Base-by-base conservation (phyloP, 2,329 filamentous ascomycete species). In the Gnomoniopsis smithogilvyi region DNA sequence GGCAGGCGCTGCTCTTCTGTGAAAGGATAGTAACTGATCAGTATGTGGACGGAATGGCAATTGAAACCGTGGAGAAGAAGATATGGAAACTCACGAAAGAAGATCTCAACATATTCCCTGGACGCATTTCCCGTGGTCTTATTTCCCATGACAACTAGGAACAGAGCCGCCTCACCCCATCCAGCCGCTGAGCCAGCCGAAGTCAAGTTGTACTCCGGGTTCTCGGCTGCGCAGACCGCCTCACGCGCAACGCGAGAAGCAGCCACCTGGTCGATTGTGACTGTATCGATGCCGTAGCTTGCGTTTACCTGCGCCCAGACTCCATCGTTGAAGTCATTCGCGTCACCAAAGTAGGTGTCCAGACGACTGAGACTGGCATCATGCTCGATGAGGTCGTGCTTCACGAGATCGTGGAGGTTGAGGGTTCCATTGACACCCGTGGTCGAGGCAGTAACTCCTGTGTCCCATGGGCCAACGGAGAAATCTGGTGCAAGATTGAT, bases 371-470 rank as follows among this genome's bases (percentile, higher is more conserved):
- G 24, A 24, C 54, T 56, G 17, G 24, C 22, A 30, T 56, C 46
- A 15, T 56, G 54, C 8, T 56, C 54, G 34, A 56, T 56, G 30
- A 56, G 34, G 22, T 56, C 48, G 34, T 56, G 54, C 30, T 50
- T 41, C 2, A 56, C n/a, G 21, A 56, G 12, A 45, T 56, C 54
- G 34, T 47, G 46, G 21, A 64, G 26, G 15, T 56, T 56, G 11
- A 51, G 46, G 11, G 46, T 56, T 36, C 49, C 46, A 8, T 56
- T 56, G 34, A 34, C 34, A 15, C 54, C 54, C 17, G 54, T 56
- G 22, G 54, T 56, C 24, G 54, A 56, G 22, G 54, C 54, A 1
- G 30, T 36, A 12, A 56, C 36, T 15, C 46, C 54, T 43, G 43
- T 19, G 17, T 30, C 34, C 33, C 48, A 56, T 11, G 54, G 54